Evolutionary conservation across 1,139 yeast species (phyloP).

Genomic region (Blastobotrys petasosporus): DNA sequence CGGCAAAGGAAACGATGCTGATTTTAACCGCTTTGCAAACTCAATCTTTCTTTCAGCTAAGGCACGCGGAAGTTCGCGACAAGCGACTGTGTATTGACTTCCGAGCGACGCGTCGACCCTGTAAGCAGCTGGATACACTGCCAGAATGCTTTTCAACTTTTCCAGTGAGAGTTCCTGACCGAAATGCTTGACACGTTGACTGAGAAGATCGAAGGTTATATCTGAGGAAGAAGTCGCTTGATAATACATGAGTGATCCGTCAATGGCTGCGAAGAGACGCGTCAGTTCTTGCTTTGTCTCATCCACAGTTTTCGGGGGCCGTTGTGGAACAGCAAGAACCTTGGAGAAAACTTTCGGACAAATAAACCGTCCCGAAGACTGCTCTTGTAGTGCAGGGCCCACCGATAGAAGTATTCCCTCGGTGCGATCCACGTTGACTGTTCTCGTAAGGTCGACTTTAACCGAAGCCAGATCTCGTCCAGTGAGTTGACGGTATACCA

Average conservation of each 20-base stretch:
- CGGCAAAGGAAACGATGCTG: constrained; percentile 3
- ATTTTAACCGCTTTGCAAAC: background rate
- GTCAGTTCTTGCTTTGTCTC: constrained; percentile 5
- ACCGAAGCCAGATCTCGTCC: background rate
- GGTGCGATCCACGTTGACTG: background rate
- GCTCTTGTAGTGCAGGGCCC: constrained; percentile 1
- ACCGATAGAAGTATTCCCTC: background rate
- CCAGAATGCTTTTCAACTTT: constrained; percentile 24
- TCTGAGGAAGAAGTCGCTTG: constrained; percentile 19
- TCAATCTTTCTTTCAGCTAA: constrained; percentile 4
- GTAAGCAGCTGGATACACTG: constrained; percentile 25
- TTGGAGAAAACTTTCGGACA: constrained; percentile 1
- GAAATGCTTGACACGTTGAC: constrained; percentile 19
- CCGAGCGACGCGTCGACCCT: constrained; percentile 10
- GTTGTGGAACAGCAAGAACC: background rate
- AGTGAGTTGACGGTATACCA: background rate
- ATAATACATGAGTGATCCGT: constrained; percentile 21
- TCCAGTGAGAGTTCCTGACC: constrained; percentile 21
- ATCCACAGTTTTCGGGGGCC: background rate
- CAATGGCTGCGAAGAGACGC: constrained; percentile 20
- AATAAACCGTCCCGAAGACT: background rate
- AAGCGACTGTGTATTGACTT: constrained; percentile 3
- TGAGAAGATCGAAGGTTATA: constrained; percentile 18
- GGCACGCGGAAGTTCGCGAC: background rate
- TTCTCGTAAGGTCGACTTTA: background rate